Evolutionary conservation across 148 eudicot species (phyloP).

Genomic region (Euryodendron excelsum): DNA sequence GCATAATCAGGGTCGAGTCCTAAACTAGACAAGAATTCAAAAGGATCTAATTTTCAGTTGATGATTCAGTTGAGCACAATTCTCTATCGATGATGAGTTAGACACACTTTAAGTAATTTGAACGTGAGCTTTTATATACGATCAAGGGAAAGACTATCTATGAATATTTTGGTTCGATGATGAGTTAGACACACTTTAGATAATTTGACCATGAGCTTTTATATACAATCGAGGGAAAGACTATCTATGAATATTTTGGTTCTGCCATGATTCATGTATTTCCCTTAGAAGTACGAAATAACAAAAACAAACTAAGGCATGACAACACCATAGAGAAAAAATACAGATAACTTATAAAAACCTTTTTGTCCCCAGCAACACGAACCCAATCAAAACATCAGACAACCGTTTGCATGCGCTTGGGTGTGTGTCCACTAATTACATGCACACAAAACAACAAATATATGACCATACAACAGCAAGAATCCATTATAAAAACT

Average conservation of each 20-base stretch:
- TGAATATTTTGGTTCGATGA: not conserved
- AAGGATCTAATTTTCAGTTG: not conserved
- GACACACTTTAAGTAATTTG: not conserved
- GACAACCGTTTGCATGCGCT: not conserved
- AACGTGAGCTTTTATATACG: not conserved
- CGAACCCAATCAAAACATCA: not conserved
- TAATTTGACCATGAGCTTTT: not conserved
- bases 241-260: not conserved
- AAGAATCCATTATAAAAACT: not conserved
- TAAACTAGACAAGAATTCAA: not conserved
- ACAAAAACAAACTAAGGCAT: no score
- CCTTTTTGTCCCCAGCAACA: not conserved
- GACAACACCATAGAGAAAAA: not conserved
- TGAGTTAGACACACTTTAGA: not conserved
- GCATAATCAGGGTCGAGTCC: not conserved
- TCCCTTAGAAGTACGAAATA: no score
- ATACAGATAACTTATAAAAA: not conserved
- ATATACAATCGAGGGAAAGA: not conserved
- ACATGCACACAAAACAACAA: no score
- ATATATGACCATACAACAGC: not conserved
- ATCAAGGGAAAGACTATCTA: not conserved
- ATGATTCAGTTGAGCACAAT: not conserved
- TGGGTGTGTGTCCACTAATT: not conserved
- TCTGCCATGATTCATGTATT: not conserved
- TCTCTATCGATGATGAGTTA: not conserved